Evolutionary conservation across 495 filamentous ascomycete species (phyloP).

Genomic region (Platismatia glauca): DNA sequence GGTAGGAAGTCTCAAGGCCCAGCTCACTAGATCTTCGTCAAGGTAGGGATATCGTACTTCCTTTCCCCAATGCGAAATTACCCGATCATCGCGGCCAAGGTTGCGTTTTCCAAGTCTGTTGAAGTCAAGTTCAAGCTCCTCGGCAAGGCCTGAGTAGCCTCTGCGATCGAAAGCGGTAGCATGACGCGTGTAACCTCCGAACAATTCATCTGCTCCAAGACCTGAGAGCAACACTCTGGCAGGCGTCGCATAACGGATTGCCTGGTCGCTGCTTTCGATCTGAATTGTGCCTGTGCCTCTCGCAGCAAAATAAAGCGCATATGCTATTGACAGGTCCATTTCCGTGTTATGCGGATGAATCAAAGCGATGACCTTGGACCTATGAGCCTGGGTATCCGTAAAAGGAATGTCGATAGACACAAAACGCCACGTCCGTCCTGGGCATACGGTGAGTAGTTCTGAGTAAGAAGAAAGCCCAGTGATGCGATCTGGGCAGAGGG

Average conservation of each 20-base stretch:
- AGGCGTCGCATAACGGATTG: constrained; percentile 49
- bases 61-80: constrained; percentile 80
- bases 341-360: constrained; percentile 93
- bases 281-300: constrained; percentile 57
- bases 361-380: constrained; percentile 57
- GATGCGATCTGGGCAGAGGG: constrained; percentile 78
- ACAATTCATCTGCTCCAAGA: constrained; percentile 91
- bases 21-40: constrained; percentile 75
- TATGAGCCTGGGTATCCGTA: constrained; percentile 59
- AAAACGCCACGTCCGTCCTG: constrained; percentile 68
- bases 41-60: constrained; percentile 90
- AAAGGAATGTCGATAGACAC: constrained; percentile 78
- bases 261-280: background rate
- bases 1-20: constrained; percentile 63
- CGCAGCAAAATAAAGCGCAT: constrained; percentile 86
- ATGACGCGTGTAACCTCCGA: constrained; percentile 87
- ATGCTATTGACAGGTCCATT: constrained; percentile 97
- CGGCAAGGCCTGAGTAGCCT: constrained; percentile 61
- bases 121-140: constrained; percentile 82
- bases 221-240: constrained; percentile 85
- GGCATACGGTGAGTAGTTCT: constrained; percentile 66
- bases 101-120: constrained; percentile 83
- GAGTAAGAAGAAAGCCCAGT: constrained; percentile 69
- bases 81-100: constrained; percentile 85
- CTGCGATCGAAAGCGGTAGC: constrained; percentile 58